Conservation (phyloP, 179 eudicot genomes). For the Amaranthus tricolor region DNA sequence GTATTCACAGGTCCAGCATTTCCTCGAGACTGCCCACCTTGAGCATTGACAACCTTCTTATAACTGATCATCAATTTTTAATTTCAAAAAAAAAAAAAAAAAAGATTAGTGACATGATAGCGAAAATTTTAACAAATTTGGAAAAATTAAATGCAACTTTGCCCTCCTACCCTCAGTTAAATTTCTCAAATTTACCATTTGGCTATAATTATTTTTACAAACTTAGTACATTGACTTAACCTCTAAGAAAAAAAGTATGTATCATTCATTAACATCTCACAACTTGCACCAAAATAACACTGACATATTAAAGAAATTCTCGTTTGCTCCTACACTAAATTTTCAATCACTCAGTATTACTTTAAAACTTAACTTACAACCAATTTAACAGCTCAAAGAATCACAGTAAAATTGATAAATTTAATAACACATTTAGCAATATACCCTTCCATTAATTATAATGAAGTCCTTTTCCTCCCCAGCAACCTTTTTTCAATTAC, state of each 20-base stretch:
- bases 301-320: too few species aligned
- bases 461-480: too few species aligned
- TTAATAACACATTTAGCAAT: too few species aligned
- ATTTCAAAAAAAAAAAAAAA: background rate
- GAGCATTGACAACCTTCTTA: slow-evolving; percentile 63
- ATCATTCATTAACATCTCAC: background rate
- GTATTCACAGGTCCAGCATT: slow-evolving; percentile 35
- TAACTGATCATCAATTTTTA: slow-evolving; percentile 27
- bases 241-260: background rate
- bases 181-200: background rate
- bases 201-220: background rate
- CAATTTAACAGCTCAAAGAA: too few species aligned
- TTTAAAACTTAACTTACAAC: too few species aligned
- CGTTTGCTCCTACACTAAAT: too few species aligned
- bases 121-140: background rate
- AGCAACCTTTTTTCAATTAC: too few species aligned
- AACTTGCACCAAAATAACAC: background rate
- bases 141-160: background rate
- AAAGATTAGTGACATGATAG: background rate
- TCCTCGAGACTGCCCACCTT: slow-evolving; percentile 60
- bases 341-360: too few species aligned
- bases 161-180: background rate
- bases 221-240: background rate
- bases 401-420: too few species aligned
- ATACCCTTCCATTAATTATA: too few species aligned